phyloP scores from a whole-genome alignment of 192 early-diverging fungal species.

The Lobosporangium transversale region DNA sequence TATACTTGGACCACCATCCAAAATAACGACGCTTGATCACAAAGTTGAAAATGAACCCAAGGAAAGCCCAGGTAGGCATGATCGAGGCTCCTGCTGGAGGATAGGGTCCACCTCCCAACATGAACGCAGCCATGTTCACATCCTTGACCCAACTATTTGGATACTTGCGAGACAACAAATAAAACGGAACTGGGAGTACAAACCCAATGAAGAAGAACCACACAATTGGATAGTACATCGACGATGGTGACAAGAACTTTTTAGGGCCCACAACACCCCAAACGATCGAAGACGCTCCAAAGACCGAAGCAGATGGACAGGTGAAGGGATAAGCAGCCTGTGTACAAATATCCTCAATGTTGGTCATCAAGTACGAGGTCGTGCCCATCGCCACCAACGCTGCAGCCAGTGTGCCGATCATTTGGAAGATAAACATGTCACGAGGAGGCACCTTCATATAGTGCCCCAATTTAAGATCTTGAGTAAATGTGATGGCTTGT shows the following conservation, averaged over 20 bases:
- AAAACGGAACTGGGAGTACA: conserved; percentile 77
- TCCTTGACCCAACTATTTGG: conserved; percentile 77
- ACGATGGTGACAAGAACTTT: conserved; percentile 68
- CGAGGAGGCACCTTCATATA: conserved; percentile 88
- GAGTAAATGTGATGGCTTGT: conserved; percentile 69
- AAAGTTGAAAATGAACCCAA: conserved; percentile 78
- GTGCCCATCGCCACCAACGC: conserved; percentile 76
- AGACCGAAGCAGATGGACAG: conserved; percentile 65
- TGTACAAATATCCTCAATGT: conserved; percentile 67
- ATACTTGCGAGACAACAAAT: conserved; percentile 64
- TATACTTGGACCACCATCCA: conserved; percentile 72
- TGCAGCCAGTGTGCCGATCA: conserved; percentile 76
- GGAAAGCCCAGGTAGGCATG: conserved; percentile 56
- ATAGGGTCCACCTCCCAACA: conserved; percentile 67
- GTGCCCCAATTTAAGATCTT: conserved; percentile 80
- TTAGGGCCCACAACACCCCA: conserved; percentile 82
- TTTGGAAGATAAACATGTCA: conserved; percentile 81
- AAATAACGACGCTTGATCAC: conserved; percentile 70
- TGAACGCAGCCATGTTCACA: conserved; percentile 76
- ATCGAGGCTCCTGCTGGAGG: conserved; percentile 69
- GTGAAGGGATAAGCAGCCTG: conserved; percentile 72
- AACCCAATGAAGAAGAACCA: conserved; percentile 73
- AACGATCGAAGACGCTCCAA: conserved; percentile 79
- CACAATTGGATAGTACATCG: conserved; percentile 55
- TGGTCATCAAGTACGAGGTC: conserved; percentile 71